A percentile compares a stretch with the other conserved stretches of the same genome.
Conservation (phyloP, 371 early-diverging fungal genomes). For the Blakeslea trispora region DNA sequence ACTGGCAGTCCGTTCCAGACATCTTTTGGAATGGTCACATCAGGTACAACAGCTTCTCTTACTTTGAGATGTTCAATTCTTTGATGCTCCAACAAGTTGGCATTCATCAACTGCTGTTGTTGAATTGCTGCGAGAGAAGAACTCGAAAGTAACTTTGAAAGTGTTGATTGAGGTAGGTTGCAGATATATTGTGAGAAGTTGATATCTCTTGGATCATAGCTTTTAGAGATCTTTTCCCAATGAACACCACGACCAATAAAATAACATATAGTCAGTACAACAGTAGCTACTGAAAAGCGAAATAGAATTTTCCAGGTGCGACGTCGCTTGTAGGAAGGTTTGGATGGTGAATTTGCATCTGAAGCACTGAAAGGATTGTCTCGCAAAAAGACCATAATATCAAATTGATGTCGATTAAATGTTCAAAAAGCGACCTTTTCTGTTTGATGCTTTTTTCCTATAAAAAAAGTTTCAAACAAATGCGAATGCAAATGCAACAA, state of each 20-base stretch:
- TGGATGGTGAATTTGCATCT: not conserved
- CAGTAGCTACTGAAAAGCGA: conserved; percentile 3
- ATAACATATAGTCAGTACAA: conserved; percentile 7
- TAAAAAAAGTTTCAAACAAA: not conserved
- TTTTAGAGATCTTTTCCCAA: conserved; percentile 11
- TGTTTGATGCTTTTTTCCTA: too few species aligned
- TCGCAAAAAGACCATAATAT: conserved; percentile 10
- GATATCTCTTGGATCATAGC: conserved; percentile 16
- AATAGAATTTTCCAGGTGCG: conserved; percentile 4
- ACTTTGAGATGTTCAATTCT: conserved; percentile 2
- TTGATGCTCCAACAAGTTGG: conserved; percentile 9
- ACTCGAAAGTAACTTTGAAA: too few species aligned
- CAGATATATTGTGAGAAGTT: conserved; percentile 18
- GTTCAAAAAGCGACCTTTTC: too few species aligned
- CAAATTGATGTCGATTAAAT: too few species aligned
- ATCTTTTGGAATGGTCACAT: conserved; percentile 13
- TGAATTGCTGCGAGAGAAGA: not conserved
- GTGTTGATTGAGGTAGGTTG: conserved; percentile 6
- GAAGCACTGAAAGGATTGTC: conserved; percentile 8
- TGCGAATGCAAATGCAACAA: not conserved
- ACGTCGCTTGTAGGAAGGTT: conserved; percentile 10
- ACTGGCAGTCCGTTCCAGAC: conserved; percentile 35
- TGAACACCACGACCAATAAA: conserved; percentile 16
- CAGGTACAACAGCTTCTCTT: not conserved
- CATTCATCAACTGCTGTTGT: not conserved